Evolutionary conservation across 2,329 filamentous ascomycete genomes (phyloP).

Genomic region (Apiospora kogelbergensis): DNA sequence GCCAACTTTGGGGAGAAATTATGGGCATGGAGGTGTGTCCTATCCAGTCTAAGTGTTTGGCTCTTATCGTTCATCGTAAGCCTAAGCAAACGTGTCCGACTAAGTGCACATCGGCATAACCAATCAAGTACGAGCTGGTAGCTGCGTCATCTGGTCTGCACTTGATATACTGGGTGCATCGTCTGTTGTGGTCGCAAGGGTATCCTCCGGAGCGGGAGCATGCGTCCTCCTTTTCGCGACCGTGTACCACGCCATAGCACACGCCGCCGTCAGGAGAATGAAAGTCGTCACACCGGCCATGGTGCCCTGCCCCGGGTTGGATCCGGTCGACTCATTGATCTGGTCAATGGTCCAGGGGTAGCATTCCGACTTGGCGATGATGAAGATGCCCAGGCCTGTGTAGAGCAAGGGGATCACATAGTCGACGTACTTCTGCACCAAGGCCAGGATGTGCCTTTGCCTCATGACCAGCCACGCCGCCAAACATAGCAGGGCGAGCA

Average conservation of each 20-base stretch:
- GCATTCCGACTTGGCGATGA: conserved; percentile 31
- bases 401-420: conserved; percentile 32
- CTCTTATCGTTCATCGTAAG: background rate
- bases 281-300: conserved; percentile 11
- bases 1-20: no score
- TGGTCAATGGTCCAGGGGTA: conserved; percentile 33
- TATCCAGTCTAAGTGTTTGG: background rate
- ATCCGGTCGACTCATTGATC: conserved; percentile 1
- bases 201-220: background rate
- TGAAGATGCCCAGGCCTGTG: conserved; percentile 32
- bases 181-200: background rate
- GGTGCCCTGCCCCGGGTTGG: conserved; percentile 2
- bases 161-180: background rate
- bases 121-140: background rate
- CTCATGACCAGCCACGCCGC: conserved; percentile 30
- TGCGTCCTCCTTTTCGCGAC: background rate
- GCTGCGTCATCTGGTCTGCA: background rate
- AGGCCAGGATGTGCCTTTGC: conserved; percentile 29
- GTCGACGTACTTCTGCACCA: conserved; percentile 26
- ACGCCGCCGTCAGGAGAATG: conserved; percentile 2
- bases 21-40: background rate
- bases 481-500: conserved; percentile 33
- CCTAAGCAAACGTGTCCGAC: background rate
- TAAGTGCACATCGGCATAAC: background rate
- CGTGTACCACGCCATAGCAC: conserved; percentile 3